Evolutionary conservation across 257 asterid genomes (phyloP).

Genomic region (Linaria vulgaris): DNA sequence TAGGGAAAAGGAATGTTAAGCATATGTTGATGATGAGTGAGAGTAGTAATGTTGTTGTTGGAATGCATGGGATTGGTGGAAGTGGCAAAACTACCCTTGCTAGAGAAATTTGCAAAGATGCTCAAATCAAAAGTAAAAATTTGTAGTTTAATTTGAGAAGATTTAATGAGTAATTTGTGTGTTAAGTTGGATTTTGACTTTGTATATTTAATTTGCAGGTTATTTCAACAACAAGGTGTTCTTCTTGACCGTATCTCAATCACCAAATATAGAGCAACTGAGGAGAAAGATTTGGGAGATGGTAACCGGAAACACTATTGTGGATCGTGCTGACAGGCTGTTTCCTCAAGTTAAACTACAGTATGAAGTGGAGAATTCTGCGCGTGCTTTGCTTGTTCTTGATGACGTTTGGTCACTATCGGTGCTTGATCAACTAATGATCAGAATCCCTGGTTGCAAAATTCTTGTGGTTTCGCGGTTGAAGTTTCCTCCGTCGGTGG

Average conservation of each 20-base stretch:
- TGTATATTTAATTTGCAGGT: conserved; percentile 39
- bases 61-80: conserved; percentile 85
- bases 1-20: conserved; percentile 71
- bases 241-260: conserved; percentile 84
- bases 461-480: conserved; percentile 74
- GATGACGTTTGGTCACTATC: conserved; percentile 91
- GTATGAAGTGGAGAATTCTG: conserved; percentile 26
- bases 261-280: conserved; percentile 83
- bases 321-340: conserved; percentile 17
- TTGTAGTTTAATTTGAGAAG: no score
- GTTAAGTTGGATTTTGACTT: not conserved
- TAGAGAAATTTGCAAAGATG: conserved; percentile 74
- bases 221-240: conserved; percentile 58
- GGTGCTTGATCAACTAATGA: conserved; percentile 57
- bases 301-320: conserved; percentile 47
- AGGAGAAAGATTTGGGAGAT: conserved; percentile 54
- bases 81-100: conserved; percentile 95
- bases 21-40: conserved; percentile 54
- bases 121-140: conserved; percentile 62
- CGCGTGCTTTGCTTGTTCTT: conserved; percentile 55
- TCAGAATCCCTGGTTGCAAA: conserved; percentile 70
- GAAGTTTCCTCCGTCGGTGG: conserved; percentile 61
- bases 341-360: conserved; percentile 40
- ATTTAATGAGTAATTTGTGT: no score
- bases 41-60: conserved; percentile 51